These are phyloP conservation scores for bread wheat (Triticum aestivum) DNA, from an alignment of 176 grass and related monocot genomes.

Conservation along the genomic window IWGSC_CS_RefSeq_v2.1 NC_057796.1:263140769-263141268, in stretches of 20 bases:
- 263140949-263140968: constrained; percentile 64
- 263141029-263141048: constrained; percentile 82
- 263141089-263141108: constrained; percentile 73
- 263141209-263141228: constrained; percentile 75
- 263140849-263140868: constrained; percentile 96
- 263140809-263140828: constrained; percentile 73
- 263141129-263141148: constrained; percentile 87
- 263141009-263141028: constrained; percentile 66
- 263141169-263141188: constrained; percentile 76
- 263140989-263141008: constrained; percentile 60
- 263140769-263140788: constrained; percentile 74
- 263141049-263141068: constrained; percentile 70
- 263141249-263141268: constrained; percentile 65
- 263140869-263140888: constrained; percentile 88
- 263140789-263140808: constrained; percentile 99
- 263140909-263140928: constrained; percentile 99
- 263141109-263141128: constrained; percentile 88
- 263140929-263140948: constrained; percentile 69
- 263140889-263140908: constrained; percentile 84
- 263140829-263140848: constrained; percentile 82
- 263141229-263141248: constrained; percentile 63
- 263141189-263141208: constrained; percentile 61
- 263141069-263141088: constrained; percentile 58
- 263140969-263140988: constrained; percentile 78
- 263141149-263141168: constrained; percentile 92